Evolutionary conservation across 768 basidiomycete genomes (phyloP).

Genomic region (Tricholoma hemisulphureum): DNA sequence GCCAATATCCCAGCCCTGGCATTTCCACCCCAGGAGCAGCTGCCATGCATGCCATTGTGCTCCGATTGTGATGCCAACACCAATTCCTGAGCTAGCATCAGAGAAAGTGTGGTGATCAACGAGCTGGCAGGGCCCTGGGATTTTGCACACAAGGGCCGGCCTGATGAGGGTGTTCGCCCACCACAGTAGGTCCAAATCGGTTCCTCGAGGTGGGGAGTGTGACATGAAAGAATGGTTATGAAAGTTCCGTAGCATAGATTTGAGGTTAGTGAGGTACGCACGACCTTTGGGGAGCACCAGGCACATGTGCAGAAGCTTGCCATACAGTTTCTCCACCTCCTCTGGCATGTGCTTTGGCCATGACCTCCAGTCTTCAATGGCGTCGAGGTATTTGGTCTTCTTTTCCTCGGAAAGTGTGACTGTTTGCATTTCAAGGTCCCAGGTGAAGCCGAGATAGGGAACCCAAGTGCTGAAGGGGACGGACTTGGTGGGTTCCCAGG

Average conservation of each 20-base stretch:
- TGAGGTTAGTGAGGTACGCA: neutral
- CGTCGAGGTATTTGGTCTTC: conserved; percentile 17
- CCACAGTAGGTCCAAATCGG: conserved; percentile 10
- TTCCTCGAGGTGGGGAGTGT: neutral
- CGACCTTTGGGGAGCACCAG: conserved; percentile 1
- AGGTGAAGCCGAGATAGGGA: conserved; percentile 25
- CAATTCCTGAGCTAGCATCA: no score
- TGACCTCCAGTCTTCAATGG: neutral
- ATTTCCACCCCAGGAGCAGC: conserved; percentile 23
- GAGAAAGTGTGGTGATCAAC: no score
- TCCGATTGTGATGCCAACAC: neutral
- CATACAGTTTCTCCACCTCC: conserved; percentile 4
- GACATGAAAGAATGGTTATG: neutral
- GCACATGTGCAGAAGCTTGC: conserved; percentile 6
- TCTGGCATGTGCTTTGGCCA: neutral
- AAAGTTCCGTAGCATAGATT: neutral
- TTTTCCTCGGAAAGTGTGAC: conserved; percentile 17
- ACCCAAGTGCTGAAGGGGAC: no score
- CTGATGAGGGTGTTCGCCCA: conserved; percentile 20
- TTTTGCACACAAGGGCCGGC: conserved; percentile 17
- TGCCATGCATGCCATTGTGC: conserved; percentile 36
- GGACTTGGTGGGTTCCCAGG: conserved; percentile 24
- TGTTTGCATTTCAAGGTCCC: conserved; percentile 18
- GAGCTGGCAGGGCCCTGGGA: neutral
- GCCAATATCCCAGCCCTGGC: conserved; percentile 33